These are phyloP conservation scores for Naematelia aurantialba DNA, from an alignment of 768 basidiomycete genomes.

Conservation along the genomic window DNA sequence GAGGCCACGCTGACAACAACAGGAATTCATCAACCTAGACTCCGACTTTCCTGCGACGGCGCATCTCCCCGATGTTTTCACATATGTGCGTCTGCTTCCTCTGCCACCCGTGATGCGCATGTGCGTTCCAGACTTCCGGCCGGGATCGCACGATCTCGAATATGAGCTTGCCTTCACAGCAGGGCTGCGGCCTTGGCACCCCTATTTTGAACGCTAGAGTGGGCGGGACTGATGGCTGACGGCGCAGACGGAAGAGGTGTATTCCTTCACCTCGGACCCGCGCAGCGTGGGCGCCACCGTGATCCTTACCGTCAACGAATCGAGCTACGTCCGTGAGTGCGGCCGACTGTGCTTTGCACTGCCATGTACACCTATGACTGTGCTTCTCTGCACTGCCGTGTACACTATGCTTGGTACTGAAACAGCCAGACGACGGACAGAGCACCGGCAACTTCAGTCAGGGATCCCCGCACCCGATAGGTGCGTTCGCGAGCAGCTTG, in stretches of 20 bases:
- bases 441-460: constrained; percentile 57
- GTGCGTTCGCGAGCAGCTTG: constrained; percentile 56
- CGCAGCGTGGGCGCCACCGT: constrained; percentile 62
- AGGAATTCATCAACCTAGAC: constrained; percentile 60
- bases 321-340: constrained; percentile 58
- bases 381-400: neutral
- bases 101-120: too few relatives aligned
- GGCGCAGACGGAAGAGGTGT: constrained; percentile 52
- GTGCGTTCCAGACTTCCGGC: too few relatives aligned
- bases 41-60: constrained; percentile 62
- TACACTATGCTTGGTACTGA: neutral
- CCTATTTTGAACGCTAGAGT: too few relatives aligned
- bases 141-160: too few relatives aligned
- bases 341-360: too few relatives aligned
- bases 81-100: constrained; percentile 30
- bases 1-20: too few relatives aligned
- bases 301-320: constrained; percentile 64
- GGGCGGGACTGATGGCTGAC: too few relatives aligned
- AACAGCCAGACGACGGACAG: constrained; percentile 37
- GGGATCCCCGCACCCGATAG: constrained; percentile 73
- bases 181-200: too few relatives aligned
- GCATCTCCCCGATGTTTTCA: constrained; percentile 52
- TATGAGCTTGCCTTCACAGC: too few relatives aligned
- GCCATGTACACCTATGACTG: neutral
- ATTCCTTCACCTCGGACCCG: constrained; percentile 71